phyloP scores from a whole-genome alignment of 768 basidiomycete genomes.

The Mycena vitilis region DNA sequence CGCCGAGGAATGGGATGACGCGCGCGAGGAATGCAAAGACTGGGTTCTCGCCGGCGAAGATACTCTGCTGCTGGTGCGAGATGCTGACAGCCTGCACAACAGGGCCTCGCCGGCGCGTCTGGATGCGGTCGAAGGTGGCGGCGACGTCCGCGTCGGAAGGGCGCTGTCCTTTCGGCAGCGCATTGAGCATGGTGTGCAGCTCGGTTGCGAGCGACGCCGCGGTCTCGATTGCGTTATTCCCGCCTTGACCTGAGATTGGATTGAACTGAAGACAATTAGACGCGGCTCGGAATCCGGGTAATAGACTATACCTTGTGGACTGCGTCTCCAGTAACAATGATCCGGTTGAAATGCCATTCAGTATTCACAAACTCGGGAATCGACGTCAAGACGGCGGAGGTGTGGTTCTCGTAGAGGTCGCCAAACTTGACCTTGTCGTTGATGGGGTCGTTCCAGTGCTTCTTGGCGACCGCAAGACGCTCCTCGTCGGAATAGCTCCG shows the following conservation, averaged over 20 bases:
- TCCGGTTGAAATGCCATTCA: slow-evolving; percentile 4
- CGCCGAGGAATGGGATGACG: slow-evolving; percentile 11
- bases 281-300: background rate
- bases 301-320: slow-evolving; percentile 5
- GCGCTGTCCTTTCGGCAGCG: background rate
- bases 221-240: slow-evolving; percentile 14
- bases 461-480: background rate
- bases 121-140: slow-evolving; percentile 8
- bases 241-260: slow-evolving; percentile 16
- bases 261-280: slow-evolving; percentile 3
- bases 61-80: slow-evolving; percentile 16
- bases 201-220: slow-evolving; percentile 11
- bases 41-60: slow-evolving; percentile 10
- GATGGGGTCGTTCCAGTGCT: slow-evolving; percentile 20
- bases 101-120: background rate
- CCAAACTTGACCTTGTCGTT: slow-evolving; percentile 9
- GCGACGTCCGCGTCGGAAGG: slow-evolving; percentile 14
- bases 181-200: slow-evolving; percentile 6
- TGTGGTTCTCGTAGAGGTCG: slow-evolving; percentile 13
- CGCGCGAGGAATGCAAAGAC: slow-evolving; percentile 11
- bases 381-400: slow-evolving; percentile 10
- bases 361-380: slow-evolving; percentile 11
- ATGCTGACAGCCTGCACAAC: slow-evolving; percentile 4
- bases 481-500: slow-evolving; percentile 1
- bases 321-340: slow-evolving; percentile 4